Base-by-base conservation (phyloP, 495 filamentous ascomycete species). In the Aspergillus mulundensis region DNA sequence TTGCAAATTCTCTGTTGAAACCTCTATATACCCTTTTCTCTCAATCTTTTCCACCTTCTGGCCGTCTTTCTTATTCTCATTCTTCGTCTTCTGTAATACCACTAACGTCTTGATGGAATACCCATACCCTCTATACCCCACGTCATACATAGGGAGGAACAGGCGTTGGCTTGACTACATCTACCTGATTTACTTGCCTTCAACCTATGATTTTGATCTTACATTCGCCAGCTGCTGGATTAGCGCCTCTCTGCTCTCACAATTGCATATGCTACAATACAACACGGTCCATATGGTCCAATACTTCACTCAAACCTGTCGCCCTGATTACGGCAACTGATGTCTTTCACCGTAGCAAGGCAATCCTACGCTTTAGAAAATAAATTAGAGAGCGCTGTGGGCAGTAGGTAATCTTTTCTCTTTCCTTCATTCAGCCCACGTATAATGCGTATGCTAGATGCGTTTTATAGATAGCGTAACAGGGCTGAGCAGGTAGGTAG, bases 21-120 rank as follows among this genome's bases (percentile, higher is more conserved):
- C 25, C 45, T 34, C 16, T 24, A 45, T 32, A 48, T 47, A 53
- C 44, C 44, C 25, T 11, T 36, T 15, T n/a, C 39, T 49, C 14
- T 56, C 12, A 32, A 28, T 28, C 4, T 28, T 28, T 34, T 47
- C n/a, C 19, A 42, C 18, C 18, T 7, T 18, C n/a, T 3, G 3
- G 5, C 21, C 28, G 41, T 38, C 14, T 51, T 50, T 50, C 14
- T 44, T 36, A 21, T 53, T 53, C 46, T 28, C 28, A 19, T 39
- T 14, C 40, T 30, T 36, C 24, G 53, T 42, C 45, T 40, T n/a
- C 8, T 50, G 39, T 47, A 53, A 38, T 47, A 46, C 20, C 25
- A 51, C 32, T 56, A 38, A 50, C 58, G 47, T 28, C 38, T 43
- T 56, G 38, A 56, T 24, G 53, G 53, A 32, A 56, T 38, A 25